Base-by-base conservation (phyloP, 768 basidiomycete genomes). In the Paxillus ammoniavirescens region DNA sequence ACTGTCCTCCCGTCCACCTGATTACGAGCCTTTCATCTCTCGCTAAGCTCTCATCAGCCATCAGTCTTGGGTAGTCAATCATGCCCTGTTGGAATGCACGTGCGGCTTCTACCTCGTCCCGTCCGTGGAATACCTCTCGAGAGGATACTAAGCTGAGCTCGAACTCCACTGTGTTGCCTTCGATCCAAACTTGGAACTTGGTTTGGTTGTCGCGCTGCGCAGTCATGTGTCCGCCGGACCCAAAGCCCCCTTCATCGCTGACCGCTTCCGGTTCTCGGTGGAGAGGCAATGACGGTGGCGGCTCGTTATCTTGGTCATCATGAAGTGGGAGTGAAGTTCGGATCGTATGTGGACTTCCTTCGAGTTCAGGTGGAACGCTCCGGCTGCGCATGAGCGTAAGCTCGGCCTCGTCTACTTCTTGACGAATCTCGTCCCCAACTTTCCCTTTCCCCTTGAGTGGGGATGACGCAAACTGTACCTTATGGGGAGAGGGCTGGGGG, bases 401-500 rank as follows among this genome's bases (percentile, higher is more conserved):
- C 2, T 69, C 67, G 8, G 57, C 53, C 7, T 67, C 61, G 0
- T 68, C 53, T 12, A 49, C 33, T 9, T 61, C 55, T 5, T 43
- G 50, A 35, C 40, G 50, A 10, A n/a, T 30, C 26, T 54, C 50
- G 26, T 65, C 59, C 23, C 35, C 45, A 18, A 28, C 26, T 15
- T 46, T 53, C n/a, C 8, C 37, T 17, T 60, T 67, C 8, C 51
- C 55, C 46, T 55, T 67, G 38, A 55, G 43, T 1, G 42, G 13
- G 0, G 63, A 53, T 33, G 58, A 43, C 12, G 61, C 45, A 61
- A 86, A 85, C 10, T 78, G 73, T 0, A 79, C 57, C 49, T 79
- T 79, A 60, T 83, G 70, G 1, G 88, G 87, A 4, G 90, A 89
- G 18, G 83, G 87, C 57, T 86, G 87, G 28, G 92, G 94, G 62